Evolutionary conservation across 2,329 filamentous ascomycete species (phyloP), one percentile per base, ranked within the genome.

Genomic region (Hypomyces perniciosus): DNA sequence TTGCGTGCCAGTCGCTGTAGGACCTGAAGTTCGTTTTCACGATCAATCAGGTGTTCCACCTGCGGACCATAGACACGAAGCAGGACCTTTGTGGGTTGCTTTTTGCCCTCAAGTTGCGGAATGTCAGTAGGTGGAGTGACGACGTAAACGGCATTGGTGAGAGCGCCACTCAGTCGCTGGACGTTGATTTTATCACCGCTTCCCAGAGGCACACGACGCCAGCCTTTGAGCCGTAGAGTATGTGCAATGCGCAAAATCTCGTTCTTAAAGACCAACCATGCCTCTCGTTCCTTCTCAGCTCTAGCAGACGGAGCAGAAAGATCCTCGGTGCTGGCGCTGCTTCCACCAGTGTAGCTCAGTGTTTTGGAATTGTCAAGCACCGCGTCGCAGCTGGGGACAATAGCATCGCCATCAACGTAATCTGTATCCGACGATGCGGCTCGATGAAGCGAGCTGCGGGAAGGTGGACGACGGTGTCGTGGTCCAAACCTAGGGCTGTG

Each of bases 91-190:
- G 70, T 66, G 0, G 80, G 79, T 26, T 59, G 63, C 55, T 72
- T 77, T 61, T 71, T 77, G 46, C 71, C 67, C 8, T 56, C 72
- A 47, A 60, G 28, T 57, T 66, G 49, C 61, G 60, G 55, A 8
- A 90, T 59, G 34, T 86, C 76, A 37, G 80, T 73, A 0, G 92
- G 91, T 2, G 92, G 91, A 1, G 83, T 86, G 26, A 97, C 90
- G 46, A 96, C 90, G 64, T 97, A 99, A 34, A 99, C 91, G 8
- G 92, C 90, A 65, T 99, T 99, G 20, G 93, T 99, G 58, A 99
- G 72, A 7, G 93, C 93, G 54, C 93, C 93, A 65, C 92, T 96
- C 29, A 95, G 74, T 45, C 88, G 80, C 67, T 88, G 79, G 5
- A 93, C 85, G 2, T 78, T 77, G 56, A 93, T 84, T 35, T 74